These are phyloP conservation scores for Escallonia rubra DNA, from an alignment of 129 eudicot species.

Conservation along the genomic window DNA sequence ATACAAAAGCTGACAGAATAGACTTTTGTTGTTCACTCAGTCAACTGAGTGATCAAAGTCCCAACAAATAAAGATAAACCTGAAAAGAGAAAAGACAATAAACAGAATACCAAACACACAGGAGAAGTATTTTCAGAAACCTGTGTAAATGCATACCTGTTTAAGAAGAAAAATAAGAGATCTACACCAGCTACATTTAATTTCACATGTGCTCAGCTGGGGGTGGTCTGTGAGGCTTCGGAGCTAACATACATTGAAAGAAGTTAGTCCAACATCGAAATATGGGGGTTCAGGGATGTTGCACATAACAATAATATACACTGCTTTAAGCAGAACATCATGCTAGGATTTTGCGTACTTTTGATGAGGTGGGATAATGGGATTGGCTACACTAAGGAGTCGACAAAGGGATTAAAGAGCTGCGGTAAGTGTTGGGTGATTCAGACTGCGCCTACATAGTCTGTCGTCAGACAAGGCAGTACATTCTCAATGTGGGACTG, in stretches of 20 bases:
- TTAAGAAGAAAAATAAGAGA: not conserved
- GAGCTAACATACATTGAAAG: conserved; percentile 35
- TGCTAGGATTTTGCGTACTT: not conserved
- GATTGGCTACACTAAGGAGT: not conserved
- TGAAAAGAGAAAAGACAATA: no score
- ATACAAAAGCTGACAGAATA: no score
- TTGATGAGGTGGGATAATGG: not conserved
- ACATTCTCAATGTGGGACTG: no score
- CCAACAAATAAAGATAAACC: no score
- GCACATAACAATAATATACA: conserved; percentile 3
- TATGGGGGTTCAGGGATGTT: no score
- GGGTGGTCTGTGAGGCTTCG: conserved; percentile 63
- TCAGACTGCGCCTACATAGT: no score
- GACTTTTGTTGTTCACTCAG: no score
- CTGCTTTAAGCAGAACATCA: not conserved
- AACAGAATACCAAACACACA: no score
- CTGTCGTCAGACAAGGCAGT: no score
- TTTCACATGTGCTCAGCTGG: conserved; percentile 25
- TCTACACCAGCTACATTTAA: not conserved
- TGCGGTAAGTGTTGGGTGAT: not conserved
- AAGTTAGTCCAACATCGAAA: not conserved
- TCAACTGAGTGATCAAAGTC: no score
- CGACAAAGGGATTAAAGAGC: not conserved
- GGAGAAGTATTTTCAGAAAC: no score
- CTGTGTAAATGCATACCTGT: conserved; percentile 1